Evolutionary conservation across 345 rosid species (phyloP).

Genomic region (Noccaea bulbosa): DNA sequence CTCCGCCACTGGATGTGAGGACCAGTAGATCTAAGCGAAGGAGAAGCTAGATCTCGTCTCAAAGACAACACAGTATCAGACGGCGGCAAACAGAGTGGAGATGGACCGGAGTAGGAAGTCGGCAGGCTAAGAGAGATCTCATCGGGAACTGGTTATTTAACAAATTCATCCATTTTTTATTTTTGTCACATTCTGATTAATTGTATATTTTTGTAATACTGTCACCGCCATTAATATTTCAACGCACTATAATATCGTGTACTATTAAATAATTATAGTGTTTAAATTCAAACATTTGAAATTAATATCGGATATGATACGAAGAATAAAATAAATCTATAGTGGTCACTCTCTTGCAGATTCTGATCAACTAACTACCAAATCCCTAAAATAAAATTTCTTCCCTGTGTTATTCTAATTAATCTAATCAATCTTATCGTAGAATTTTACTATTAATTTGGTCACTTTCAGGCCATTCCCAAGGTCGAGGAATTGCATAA

Average conservation of each 20-base stretch:
- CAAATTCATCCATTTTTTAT: not conserved
- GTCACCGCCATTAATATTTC: not conserved
- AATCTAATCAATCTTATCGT: not conserved
- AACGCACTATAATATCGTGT: not conserved
- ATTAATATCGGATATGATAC: not conserved
- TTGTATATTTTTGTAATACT: too few relatives aligned
- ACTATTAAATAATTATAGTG: not conserved
- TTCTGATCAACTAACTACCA: conserved; percentile 24
- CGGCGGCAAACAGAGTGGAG: too few relatives aligned
- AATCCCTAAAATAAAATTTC: not conserved
- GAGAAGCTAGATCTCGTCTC: too few relatives aligned
- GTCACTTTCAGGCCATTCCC: conserved; percentile 29
- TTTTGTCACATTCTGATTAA: not conserved
- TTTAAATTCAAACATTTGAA: not conserved
- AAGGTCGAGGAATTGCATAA: conserved; percentile 27
- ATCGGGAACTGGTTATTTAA: not conserved
- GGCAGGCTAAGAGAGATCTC: too few relatives aligned
- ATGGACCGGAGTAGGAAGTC: too few relatives aligned
- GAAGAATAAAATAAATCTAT: not conserved
- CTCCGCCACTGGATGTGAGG: too few relatives aligned
- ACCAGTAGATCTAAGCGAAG: too few relatives aligned
- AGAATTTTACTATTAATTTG: not conserved
- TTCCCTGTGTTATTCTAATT: not conserved
- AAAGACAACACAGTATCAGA: too few relatives aligned
- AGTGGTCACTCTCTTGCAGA: conserved; percentile 20